Base-by-base conservation (phyloP, 208 protist species). In the Wallacemonas sp. region DNA sequence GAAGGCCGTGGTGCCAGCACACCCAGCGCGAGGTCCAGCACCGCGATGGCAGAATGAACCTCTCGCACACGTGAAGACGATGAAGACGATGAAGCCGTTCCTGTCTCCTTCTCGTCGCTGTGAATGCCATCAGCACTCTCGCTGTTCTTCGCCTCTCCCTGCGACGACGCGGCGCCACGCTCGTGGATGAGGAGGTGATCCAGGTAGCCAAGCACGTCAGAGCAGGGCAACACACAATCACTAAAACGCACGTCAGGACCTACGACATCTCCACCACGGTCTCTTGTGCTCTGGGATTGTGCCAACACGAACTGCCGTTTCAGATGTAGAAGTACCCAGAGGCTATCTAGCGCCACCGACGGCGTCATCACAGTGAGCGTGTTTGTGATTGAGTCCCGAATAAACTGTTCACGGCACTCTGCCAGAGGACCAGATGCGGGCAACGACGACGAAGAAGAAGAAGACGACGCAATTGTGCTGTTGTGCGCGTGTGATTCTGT, bases 11-110 rank as follows among this genome's bases (percentile, higher is more conserved):
- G 38, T 17, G 38, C 46, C 15, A 64, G 46, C 30, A 26, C 62
- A 15, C 47, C 33, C 36, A 71, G 26, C 15, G 66, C 53, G 11
- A 71, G 46, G 5, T 71, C 66, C 1, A 71, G 19, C 39, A 46
- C 44, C 2, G 54, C 53, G 12, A 62, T 9, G 4, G 39, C 44
- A 17, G 56, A 59, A 53, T 1, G 39, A 17, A 41, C 45, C 6
- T 55, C 61, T 33, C 61, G 56, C 21, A 24, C 42, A 3, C 46
- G 8, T 36, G 38, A 5, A 6, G 22, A 9, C 15, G 33, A 3
- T 9, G 54, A 28, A 33, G 30, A 6, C 11, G 51, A 5, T 22
- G 44, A 5, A 26, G 44, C 9, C 17, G 44, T 9, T 14, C 5
- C 9, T n/a, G n/a, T n/a, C 9, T 14, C 17, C 44, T 9, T 26